These are phyloP conservation scores for Botrytis fragariae DNA, from an alignment of 2,329 filamentous ascomycete species.

Conservation along the genomic window DNA sequence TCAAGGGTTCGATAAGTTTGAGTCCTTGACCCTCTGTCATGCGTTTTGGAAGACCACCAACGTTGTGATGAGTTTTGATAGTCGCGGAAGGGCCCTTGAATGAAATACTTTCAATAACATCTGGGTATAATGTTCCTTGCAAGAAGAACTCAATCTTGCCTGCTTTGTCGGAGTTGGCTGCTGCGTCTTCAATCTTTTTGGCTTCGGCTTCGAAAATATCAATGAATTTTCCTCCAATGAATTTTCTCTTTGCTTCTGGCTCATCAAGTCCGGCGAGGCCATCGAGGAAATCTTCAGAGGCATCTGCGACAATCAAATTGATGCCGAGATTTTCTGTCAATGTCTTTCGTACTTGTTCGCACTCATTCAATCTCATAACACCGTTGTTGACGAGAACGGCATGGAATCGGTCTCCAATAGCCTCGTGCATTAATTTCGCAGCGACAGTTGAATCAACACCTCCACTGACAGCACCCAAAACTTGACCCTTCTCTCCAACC, in stretches of 20 bases:
- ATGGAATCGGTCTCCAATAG: conserved; percentile 78
- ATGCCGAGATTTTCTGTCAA: conserved; percentile 79
- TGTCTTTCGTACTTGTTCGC: conserved; percentile 74
- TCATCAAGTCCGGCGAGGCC: conserved; percentile 72
- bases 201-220: conserved; percentile 82
- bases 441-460: conserved; percentile 22
- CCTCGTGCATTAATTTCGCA: conserved; percentile 74
- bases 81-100: conserved; percentile 71
- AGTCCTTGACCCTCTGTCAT: conserved; percentile 52
- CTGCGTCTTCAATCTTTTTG: conserved; percentile 68
- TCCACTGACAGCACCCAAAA: conserved; percentile 67
- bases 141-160: conserved; percentile 83
- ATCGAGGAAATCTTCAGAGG: conserved; percentile 70
- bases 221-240: conserved; percentile 79
- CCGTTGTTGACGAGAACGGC: conserved; percentile 85
- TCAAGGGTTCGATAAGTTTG: conserved; percentile 74
- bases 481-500: conserved; percentile 78
- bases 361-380: conserved; percentile 81
- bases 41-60: conserved; percentile 62
- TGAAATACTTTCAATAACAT: conserved; percentile 58
- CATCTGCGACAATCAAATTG: conserved; percentile 86
- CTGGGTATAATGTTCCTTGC: conserved; percentile 74
- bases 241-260: conserved; percentile 86
- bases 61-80: conserved; percentile 71
- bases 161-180: conserved; percentile 62